Percentiles rank a stretch among this genome's conserved stretches.
These are phyloP conservation scores for Hevea brasiliensis DNA, from an alignment of 345 rosid genomes.

Conservation along the genomic window DNA sequence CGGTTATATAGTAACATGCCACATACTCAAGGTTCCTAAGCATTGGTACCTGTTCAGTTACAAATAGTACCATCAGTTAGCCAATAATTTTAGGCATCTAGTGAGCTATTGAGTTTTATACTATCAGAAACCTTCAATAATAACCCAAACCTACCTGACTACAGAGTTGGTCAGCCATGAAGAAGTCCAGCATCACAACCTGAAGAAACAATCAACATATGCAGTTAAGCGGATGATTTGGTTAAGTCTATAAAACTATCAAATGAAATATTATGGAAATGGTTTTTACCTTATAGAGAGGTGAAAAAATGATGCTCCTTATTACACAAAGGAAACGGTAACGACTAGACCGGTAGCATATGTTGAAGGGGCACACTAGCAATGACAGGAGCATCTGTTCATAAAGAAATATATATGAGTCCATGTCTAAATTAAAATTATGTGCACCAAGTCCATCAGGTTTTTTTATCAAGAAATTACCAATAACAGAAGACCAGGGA, in stretches of 20 bases:
- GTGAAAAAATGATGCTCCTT: conserved; percentile 77
- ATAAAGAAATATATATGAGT: conserved; percentile 9
- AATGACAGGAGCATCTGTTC: conserved; percentile 56
- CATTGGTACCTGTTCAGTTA: conserved; percentile 61
- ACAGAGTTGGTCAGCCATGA: conserved; percentile 99
- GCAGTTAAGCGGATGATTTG: neutral
- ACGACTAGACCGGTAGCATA: conserved; percentile 74
- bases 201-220: conserved; percentile 23
- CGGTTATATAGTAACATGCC: conserved; percentile 87
- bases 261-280: neutral
- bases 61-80: conserved; percentile 7
- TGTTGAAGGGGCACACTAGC: conserved; percentile 78
- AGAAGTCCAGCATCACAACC: conserved; percentile 98
- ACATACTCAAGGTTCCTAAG: conserved; percentile 79
- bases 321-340: conserved; percentile 61
- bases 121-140: neutral
- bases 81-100: neutral
- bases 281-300: conserved; percentile 73
- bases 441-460: neutral
- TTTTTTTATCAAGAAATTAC: conserved; percentile 38
- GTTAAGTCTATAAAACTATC: neutral
- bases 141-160: too few relatives aligned
- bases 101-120: neutral
- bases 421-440: neutral
- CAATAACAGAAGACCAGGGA: conserved; percentile 77